phyloP scores from a whole-genome alignment of 805 yeast species.

The Wickerhamiella musiphila region DNA sequence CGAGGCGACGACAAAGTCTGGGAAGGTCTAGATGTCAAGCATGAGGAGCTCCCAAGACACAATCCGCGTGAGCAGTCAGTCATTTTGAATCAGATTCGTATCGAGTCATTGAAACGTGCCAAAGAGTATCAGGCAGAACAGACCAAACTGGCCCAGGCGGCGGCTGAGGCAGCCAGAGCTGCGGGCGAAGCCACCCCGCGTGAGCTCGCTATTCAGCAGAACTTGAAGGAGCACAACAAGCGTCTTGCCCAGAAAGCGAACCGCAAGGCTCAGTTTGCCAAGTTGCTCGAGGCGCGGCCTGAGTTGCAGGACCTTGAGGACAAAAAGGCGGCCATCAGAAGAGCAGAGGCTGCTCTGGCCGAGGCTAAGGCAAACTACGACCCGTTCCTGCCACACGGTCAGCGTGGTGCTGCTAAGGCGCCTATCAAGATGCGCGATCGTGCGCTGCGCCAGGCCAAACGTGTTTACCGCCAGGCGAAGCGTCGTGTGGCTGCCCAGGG shows the following conservation, averaged over 20 bases:
- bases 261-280: conserved; percentile 6
- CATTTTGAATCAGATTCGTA: conserved; percentile 34
- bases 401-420: conserved; percentile 17
- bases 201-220: conserved; percentile 4
- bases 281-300: conserved; percentile 12
- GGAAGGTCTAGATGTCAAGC: conserved; percentile 41
- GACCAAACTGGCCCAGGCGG: conserved; percentile 3
- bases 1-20: conserved; percentile 66
- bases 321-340: conserved; percentile 9
- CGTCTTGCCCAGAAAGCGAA: conserved; percentile 4
- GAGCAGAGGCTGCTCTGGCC: conserved; percentile 12
- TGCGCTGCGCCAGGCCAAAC: conserved; percentile 16
- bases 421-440: conserved; percentile 17
- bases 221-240: conserved; percentile 3
- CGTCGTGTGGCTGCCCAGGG: conserved; percentile 12
- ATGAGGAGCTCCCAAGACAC: conserved; percentile 35
- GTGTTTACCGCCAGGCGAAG: conserved; percentile 15
- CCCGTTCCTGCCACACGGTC: conserved; percentile 16
- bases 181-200: conserved; percentile 9
- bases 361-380: conserved; percentile 14
- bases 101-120: conserved; percentile 8
- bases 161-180: conserved; percentile 6
- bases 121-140: conserved; percentile 3
- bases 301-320: conserved; percentile 12
- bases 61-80: conserved; percentile 52